Evolutionary conservation across 1,284 basidiomycete genomes (phyloP).

Genomic region (Peniophora sp.): DNA sequence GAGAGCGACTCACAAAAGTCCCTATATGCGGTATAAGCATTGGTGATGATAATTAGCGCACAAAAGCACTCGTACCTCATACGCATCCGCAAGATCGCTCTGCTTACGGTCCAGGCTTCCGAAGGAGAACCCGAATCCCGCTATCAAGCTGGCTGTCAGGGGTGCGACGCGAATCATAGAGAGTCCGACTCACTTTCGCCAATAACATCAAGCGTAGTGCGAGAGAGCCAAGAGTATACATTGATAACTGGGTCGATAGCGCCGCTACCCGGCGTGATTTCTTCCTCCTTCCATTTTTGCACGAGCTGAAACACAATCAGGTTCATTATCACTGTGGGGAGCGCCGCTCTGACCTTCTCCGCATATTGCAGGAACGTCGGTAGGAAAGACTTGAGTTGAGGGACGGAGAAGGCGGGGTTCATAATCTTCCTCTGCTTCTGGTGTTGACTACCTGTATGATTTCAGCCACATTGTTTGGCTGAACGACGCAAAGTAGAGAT

Average conservation of each 20-base stretch:
- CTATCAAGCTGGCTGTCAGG: constrained; percentile 6
- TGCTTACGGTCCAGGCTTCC: constrained; percentile 13
- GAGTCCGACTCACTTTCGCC: constrained; percentile 9
- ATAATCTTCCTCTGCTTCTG: constrained; percentile 22
- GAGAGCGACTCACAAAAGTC: background rate
- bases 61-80: constrained; percentile 14
- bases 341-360: constrained; percentile 5
- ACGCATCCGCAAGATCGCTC: constrained; percentile 9
- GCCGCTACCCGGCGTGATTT: constrained; percentile 3
- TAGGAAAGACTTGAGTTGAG: constrained; percentile 13
- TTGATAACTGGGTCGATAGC: constrained; percentile 8
- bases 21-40: background rate
- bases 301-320: constrained; percentile 8
- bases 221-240: constrained; percentile 14
- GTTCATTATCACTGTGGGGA: too few relatives aligned
- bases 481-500: background rate
- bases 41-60: constrained; percentile 6
- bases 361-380: constrained; percentile 9
- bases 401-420: constrained; percentile 19
- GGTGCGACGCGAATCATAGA: background rate
- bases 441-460: constrained; percentile 17
- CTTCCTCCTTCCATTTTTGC: constrained; percentile 15
- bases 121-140: constrained; percentile 17
- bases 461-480: too few relatives aligned
- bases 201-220: constrained; percentile 16